These are phyloP conservation scores for Ustilago sp. DNA, from an alignment of 1,284 basidiomycete genomes.

Conservation along the genomic window DNA sequence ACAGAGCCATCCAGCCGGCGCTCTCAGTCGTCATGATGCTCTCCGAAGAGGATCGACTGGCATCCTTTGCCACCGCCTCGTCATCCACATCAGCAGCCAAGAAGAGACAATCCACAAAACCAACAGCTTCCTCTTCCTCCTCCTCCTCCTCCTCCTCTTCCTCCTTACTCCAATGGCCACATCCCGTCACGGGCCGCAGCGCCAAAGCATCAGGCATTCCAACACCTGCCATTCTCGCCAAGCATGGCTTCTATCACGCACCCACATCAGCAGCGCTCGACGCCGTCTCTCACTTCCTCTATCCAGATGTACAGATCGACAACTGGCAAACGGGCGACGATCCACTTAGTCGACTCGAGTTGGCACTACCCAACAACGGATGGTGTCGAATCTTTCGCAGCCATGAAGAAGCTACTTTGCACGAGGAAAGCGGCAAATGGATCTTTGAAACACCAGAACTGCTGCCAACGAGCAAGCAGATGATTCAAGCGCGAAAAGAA, in stretches of 20 bases:
- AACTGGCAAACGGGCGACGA: slow-evolving; percentile 60
- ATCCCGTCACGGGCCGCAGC: slow-evolving; percentile 34
- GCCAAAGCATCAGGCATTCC: slow-evolving; percentile 50
- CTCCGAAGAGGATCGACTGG: slow-evolving; percentile 45
- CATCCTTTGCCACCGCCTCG: slow-evolving; percentile 39
- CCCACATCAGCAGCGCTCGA: slow-evolving; percentile 54
- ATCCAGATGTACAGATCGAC: slow-evolving; percentile 53
- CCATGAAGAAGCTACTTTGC: slow-evolving; percentile 21
- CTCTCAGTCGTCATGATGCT: slow-evolving; percentile 26
- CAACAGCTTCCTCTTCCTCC: slow-evolving; percentile 14
- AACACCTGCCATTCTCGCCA: slow-evolving; percentile 56
- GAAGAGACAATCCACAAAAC: slow-evolving; percentile 38
- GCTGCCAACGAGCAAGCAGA: slow-evolving; percentile 58
- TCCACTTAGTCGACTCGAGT: slow-evolving; percentile 48
- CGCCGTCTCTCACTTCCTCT: slow-evolving; percentile 57
- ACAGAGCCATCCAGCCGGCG: background rate
- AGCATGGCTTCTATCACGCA: slow-evolving; percentile 61
- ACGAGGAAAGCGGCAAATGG: slow-evolving; percentile 37
- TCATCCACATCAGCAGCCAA: slow-evolving; percentile 36
- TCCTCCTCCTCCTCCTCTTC: slow-evolving; percentile 19
- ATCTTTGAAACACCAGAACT: slow-evolving; percentile 46
- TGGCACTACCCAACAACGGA: slow-evolving; percentile 41
- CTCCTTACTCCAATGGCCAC: slow-evolving; percentile 39
- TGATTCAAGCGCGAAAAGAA: slow-evolving; percentile 61
- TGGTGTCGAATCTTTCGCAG: slow-evolving; percentile 54